A percentile compares a stretch with the other conserved stretches of the same genome.
phyloP scores from a whole-genome alignment of 2,329 filamentous ascomycete genomes.

The Neofusicoccum cordaticola region DNA sequence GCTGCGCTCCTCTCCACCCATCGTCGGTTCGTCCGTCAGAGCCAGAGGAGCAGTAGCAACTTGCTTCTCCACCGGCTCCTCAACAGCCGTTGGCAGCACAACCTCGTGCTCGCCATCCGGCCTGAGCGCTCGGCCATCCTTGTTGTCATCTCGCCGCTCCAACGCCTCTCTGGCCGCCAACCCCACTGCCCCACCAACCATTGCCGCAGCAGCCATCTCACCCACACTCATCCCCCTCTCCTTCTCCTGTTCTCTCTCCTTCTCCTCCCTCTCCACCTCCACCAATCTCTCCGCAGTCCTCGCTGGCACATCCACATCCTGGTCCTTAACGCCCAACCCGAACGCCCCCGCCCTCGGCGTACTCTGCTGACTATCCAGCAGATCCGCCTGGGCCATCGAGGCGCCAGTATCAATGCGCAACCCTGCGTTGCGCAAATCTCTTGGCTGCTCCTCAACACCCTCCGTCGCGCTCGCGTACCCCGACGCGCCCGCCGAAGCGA shows the following conservation, averaged over 20 bases:
- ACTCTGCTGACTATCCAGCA: conserved; percentile 61
- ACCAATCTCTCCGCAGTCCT: neutral
- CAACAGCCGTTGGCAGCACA: neutral
- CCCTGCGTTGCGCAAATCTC: neutral
- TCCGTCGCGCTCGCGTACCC: neutral
- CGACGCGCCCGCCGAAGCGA: neutral
- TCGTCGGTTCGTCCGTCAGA: neutral
- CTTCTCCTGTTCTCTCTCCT: neutral
- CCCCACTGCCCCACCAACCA: conserved; percentile 24
- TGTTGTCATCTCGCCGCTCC: neutral
- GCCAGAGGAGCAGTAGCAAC: too few species aligned
- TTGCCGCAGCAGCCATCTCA: conserved; percentile 22
- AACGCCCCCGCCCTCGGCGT: conserved; percentile 63
- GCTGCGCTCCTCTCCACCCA: too few species aligned
- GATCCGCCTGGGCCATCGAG: neutral
- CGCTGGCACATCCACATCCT: neutral
- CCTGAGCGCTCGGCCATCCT: neutral
- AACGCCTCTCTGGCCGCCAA: conserved; percentile 21
- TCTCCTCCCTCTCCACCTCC: neutral
- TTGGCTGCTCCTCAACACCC: conserved; percentile 38
- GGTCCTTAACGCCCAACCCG: conserved; percentile 22
- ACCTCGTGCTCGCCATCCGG: neutral
- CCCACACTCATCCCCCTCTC: neutral
- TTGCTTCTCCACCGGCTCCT: neutral
- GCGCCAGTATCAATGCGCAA: neutral